A percentile compares a stretch with the other conserved stretches of the same genome.
Conservation (phyloP, 495 filamentous ascomycete genomes). For the Astrocystis sublimbata region DNA sequence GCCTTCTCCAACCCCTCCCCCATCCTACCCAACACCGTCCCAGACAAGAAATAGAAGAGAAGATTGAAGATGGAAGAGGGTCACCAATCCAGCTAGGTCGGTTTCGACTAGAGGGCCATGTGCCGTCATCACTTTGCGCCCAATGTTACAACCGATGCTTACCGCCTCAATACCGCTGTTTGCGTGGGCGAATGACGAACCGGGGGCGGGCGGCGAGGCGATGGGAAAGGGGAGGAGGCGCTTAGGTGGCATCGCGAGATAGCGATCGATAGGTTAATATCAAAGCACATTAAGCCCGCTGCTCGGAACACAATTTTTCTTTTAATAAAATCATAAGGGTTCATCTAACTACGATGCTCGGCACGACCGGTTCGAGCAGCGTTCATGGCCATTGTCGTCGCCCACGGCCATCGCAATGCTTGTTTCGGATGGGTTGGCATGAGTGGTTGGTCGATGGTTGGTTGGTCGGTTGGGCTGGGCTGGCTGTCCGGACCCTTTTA, state of each 20-base stretch:
- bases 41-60: background rate
- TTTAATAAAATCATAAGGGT: too few relatives aligned
- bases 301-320: background rate
- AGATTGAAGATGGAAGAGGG: background rate
- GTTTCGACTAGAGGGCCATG: constrained; percentile 4
- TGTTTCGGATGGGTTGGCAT: background rate
- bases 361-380: background rate
- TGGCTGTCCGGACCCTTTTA: background rate
- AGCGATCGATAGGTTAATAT: background rate
- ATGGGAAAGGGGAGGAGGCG: too few relatives aligned
- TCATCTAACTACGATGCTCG: background rate
- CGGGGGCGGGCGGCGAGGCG: background rate
- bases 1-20: too few relatives aligned
- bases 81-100: constrained; percentile 1
- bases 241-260: background rate
- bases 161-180: background rate
- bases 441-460: background rate
- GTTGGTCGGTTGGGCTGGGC: background rate
- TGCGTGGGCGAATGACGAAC: constrained; percentile 3
- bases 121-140: background rate
- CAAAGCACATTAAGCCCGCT: background rate
- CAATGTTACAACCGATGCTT: background rate
- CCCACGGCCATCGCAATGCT: background rate
- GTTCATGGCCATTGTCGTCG: background rate
- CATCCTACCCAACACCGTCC: constrained; percentile 4